Evolutionary conservation across 345 rosid genomes (phyloP).

Genomic region (Anastatica hierochuntica): DNA sequence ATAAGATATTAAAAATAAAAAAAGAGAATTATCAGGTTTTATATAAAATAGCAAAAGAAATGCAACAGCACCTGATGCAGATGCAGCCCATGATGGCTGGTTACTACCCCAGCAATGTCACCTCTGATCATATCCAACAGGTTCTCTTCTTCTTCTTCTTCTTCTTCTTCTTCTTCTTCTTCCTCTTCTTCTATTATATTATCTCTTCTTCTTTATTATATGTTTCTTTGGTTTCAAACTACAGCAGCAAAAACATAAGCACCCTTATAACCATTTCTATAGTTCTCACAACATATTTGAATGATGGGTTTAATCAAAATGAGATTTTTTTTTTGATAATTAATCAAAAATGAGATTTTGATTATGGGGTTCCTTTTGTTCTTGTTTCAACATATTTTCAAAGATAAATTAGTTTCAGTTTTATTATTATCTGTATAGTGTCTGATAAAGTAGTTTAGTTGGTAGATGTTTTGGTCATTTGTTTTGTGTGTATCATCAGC

Average conservation of each 20-base stretch:
- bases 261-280: not conserved
- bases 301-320: not conserved
- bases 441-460: too few relatives aligned
- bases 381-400: not conserved
- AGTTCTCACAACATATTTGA: not conserved
- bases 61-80: slow-evolving; percentile 99
- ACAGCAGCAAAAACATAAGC: not conserved
- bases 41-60: slow-evolving; percentile 45
- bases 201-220: slow-evolving; percentile 1
- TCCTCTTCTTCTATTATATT: not conserved
- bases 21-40: slow-evolving; percentile 13
- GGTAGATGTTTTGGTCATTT: slow-evolving; percentile 2
- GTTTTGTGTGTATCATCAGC: slow-evolving; percentile 2
- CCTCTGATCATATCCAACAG: slow-evolving; percentile 99
- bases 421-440: too few relatives aligned
- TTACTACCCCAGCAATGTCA: slow-evolving; percentile 98
- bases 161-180: not conserved
- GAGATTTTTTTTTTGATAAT: too few relatives aligned
- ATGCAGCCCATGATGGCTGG: slow-evolving; percentile 99
- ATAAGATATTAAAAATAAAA: not conserved
- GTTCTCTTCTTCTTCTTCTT: slow-evolving; percentile 30
- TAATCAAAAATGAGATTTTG: not conserved
- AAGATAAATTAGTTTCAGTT: not conserved
- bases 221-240: not conserved
- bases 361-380: not conserved